Percentiles rank a stretch among this genome's conserved stretches.
Conservation (phyloP, 371 early-diverging fungal species). For the Mortierella polycephala region DNA sequence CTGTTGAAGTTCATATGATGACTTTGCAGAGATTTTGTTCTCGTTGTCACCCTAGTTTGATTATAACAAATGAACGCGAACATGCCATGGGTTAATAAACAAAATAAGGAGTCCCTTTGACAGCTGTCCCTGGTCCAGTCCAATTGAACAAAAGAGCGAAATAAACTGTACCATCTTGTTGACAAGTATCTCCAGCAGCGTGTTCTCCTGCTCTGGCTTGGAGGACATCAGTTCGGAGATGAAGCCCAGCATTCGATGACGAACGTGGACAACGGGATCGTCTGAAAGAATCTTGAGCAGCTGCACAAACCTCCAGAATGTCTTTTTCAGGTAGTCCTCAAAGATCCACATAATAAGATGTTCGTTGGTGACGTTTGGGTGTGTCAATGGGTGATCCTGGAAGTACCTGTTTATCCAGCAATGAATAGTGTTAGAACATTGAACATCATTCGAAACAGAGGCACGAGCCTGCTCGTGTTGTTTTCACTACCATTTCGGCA, state of each 20-base stretch:
- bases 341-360: slow-evolving; percentile 91
- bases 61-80: neutral
- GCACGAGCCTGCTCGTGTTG: too few species aligned
- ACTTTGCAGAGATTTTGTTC: slow-evolving; percentile 87
- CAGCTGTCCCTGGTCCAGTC: neutral
- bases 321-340: slow-evolving; percentile 93
- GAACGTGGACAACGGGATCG: slow-evolving; percentile 87
- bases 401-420: slow-evolving; percentile 67
- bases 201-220: slow-evolving; percentile 97
- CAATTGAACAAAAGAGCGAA: neutral
- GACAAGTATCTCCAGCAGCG: slow-evolving; percentile 87
- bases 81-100: neutral
- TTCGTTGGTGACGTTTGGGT: slow-evolving; percentile 66
- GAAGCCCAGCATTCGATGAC: slow-evolving; percentile 78
- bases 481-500: too few species aligned
- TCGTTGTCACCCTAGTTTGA: slow-evolving; percentile 84
- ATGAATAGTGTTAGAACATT: neutral
- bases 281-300: slow-evolving; percentile 80
- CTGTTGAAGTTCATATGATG: slow-evolving; percentile 79
- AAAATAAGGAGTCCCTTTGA: neutral
- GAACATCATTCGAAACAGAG: too few species aligned
- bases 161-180: slow-evolving; percentile 80
- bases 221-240: slow-evolving; percentile 80
- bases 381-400: slow-evolving; percentile 82
- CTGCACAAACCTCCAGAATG: slow-evolving; percentile 88